Evolutionary conservation across 768 basidiomycete genomes (phyloP), one percentile per base, ranked within the genome.

Genomic region (Auriscalpium microsporum): DNA sequence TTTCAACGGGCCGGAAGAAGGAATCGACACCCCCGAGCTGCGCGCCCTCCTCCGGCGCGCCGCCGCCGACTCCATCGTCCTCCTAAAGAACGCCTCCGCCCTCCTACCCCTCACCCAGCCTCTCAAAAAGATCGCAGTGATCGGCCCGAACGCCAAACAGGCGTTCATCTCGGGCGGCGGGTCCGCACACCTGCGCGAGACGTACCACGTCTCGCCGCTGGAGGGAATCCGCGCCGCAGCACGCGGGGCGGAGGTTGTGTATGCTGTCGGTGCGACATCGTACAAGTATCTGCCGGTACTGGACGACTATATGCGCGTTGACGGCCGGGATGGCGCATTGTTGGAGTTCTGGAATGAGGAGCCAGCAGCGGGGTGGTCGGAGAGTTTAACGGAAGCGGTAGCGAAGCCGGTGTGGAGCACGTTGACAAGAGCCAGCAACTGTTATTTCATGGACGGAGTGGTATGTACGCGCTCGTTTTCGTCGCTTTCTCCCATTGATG

Each of bases 121-220:
- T 34, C 60, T 48, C 47, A 77, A 73, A 58, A 76, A 71, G 46
- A 75, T 86, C 45, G 82, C 80, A 10, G 74, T 86, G 48, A 81
- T 85, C 57, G 84, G 83, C 0, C 80, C 82, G 4, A 84, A 85
- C 64, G 80, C 78, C 7, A 83, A 78, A 63, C 63, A 67, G 37
- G 71, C 75, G 0, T 72, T 77, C 57, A 77, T 75, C 44, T 81
- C 80, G 33, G 81, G 82, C 9, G 83, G 83, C 40, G 83, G 84
- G 21, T 81, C 80, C 10, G 83, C 83, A 2, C 67, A 70, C 2
- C 69, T 86, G 19, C 64, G 71, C 17, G 72, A 80, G 0, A 72
- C 77, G 0, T 84, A 81, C 64, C 71, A 73, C 2, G 74, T 81
- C 14, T 79, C 83, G 1, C 83, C 83, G 19, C 73, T 78, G 16